Evolutionary conservation across 352 stramenopile genomes (phyloP), one percentile per base, ranked within the genome.

Genomic region (Globisporangium emineosum): DNA sequence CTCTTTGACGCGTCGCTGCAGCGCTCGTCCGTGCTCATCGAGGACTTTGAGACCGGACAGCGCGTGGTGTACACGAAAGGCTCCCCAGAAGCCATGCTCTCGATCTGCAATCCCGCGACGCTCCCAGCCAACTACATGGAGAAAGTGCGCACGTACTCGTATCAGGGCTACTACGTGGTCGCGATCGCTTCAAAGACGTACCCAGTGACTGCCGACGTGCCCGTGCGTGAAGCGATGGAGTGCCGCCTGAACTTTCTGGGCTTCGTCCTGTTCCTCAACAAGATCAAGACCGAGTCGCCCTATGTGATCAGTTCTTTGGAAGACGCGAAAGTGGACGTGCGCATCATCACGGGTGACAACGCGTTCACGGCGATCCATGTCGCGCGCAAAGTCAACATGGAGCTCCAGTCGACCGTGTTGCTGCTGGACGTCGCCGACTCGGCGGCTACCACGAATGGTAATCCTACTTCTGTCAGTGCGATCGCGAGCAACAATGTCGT

Each of bases 321-420:
- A 17, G 76, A 86, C 54, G 89, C 85, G 30, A 74, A 82, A 5
- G 75, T 98, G 19, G 74, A 89, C 54, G 82, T 91, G 42, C 83
- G 79, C 17, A 97, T 98, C 53, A 88, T 98, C 51, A 97, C 93
- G 4, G 90, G 90, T 15, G 89, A 97, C 67, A 94, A 93, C 55
- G 85, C 83, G 33, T 76, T 93, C 52, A 93, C 81, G 2, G 82
- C 80, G 2, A 78, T 92, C 50, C 81, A 94, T 60, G 83, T 94
- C 0, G 71, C 81, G 7, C 78, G 83, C 12, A 82, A 89, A 65
- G 71, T 91, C 62, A 89, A 88, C 64, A 87, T 94, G 81, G 76
- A 88, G 27, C 72, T 93, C 30, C 60, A 88, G 49, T 45, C 76
- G 8, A 80, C 67, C 0, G 75, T 90, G 32, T 42, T 88, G 57